phyloP scores from a whole-genome alignment of 1,284 basidiomycete genomes.

The Sphagnurus paluster region DNA sequence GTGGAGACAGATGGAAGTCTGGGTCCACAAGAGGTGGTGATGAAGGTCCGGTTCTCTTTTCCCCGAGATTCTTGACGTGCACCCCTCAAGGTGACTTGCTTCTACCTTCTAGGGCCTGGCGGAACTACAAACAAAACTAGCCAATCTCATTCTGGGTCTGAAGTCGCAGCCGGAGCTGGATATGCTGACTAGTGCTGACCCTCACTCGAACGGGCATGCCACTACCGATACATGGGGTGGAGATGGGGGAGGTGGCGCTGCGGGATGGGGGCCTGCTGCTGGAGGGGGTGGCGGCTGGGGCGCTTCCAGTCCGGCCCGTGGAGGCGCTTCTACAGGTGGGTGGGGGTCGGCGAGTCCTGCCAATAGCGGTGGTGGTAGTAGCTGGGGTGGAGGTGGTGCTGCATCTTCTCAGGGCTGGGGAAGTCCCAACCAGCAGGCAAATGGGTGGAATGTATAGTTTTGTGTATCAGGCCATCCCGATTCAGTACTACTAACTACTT shows the following conservation, averaged over 20 bases:
- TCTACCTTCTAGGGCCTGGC: constrained; percentile 61
- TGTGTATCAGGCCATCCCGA: neutral
- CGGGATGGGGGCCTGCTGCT: constrained; percentile 18
- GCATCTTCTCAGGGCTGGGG: constrained; percentile 41
- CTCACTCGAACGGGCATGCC: constrained; percentile 35
- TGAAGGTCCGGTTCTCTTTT: constrained; percentile 55
- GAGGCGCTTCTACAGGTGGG: constrained; percentile 21
- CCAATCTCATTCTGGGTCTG: constrained; percentile 74
- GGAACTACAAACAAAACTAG: constrained; percentile 81
- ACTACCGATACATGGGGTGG: constrained; percentile 35
- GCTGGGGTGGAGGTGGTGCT: constrained; percentile 24
- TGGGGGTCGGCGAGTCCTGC: constrained; percentile 36
- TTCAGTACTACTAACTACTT: neutral
- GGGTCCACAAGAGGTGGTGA: constrained; percentile 85
- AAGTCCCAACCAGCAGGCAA: constrained; percentile 44
- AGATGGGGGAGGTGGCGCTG: constrained; percentile 23
- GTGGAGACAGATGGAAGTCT: constrained; percentile 91
- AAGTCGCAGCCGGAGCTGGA: constrained; percentile 65
- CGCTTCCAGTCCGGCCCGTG: constrained; percentile 35
- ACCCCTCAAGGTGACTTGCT: constrained; percentile 1
- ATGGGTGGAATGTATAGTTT: constrained; percentile 54
- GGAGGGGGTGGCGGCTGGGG: constrained; percentile 26
- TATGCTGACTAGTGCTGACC: constrained; percentile 39
- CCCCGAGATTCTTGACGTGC: neutral
- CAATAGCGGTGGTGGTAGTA: constrained; percentile 24